Evolutionary conservation across 2,329 filamentous ascomycete species (phyloP), one percentile per base, ranked within the genome.

Genomic region (Ophiostoma ips): DNA sequence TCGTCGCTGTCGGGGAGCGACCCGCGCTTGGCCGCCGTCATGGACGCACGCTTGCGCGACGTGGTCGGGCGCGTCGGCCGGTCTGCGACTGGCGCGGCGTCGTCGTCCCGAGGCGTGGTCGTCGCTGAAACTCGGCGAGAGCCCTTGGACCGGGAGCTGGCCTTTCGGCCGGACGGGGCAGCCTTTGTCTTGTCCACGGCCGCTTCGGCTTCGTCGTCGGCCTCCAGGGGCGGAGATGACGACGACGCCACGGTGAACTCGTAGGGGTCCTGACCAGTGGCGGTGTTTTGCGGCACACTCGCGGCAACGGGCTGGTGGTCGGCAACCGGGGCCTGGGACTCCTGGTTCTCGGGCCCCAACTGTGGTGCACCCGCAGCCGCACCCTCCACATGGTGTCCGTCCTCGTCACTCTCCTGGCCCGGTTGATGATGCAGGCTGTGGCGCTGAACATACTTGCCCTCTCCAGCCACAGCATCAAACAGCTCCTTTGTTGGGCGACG

Each of bases 401-500:
- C 47, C 10, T 36, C 46, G 19, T 38, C 30, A 5, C 43, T 13
- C 28, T 37, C 41, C 8, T 15, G n/a, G 19, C 33, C 19, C n/a
- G n/a, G n/a, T 54, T 13, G 60, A 46, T 19, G 35, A 10, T 49
- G 50, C 10, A 34, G 37, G 8, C 31, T 50, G 5, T 57, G 54
- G 34, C 59, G 59, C 24, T 56, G 71, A 52, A 63, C 59, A 52
- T 72, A 69, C 59, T 73, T 79, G 31, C 72, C 75, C 57, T 83
- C 76, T n/a, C 76, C 79, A 11, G 74, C 66, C 13, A 90, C 84
- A 1, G 84, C 85, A 62, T 88, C 84, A 34, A 83, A 76, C 10
- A 89, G 65, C 55, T 86, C 79, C 60, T 86, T 86, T 1, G 82
- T 84, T 19, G 86, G 84, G 52, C 86, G 76, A 52, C 86, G 76